Percentiles rank a stretch among this genome's conserved stretches.
phyloP scores from a whole-genome alignment of 305 asterid species.

The Fraxinus baroniana region DNA sequence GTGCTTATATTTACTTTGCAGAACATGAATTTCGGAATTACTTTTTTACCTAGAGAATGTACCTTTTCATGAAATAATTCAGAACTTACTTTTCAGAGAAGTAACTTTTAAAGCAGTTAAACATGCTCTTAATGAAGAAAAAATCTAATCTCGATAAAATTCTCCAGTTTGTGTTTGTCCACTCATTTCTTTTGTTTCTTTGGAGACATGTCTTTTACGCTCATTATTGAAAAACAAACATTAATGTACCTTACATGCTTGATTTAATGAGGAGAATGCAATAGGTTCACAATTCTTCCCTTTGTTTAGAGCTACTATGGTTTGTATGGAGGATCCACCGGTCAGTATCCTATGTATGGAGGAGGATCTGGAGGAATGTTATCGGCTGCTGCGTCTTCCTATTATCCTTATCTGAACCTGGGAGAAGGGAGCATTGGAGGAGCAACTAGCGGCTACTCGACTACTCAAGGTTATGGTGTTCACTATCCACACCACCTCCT shows the following conservation, averaged over 20 bases:
- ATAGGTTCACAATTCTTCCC: background rate
- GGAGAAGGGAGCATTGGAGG: conserved; percentile 57
- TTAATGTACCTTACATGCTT: background rate
- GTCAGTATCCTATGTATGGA: conserved; percentile 72
- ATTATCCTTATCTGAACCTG: conserved; percentile 76
- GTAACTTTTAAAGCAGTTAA: background rate
- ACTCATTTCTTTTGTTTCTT: background rate
- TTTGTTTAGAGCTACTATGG: conserved; percentile 72
- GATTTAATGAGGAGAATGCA: background rate
- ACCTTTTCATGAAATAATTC: background rate
- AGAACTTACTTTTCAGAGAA: background rate
- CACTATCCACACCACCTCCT: conserved; percentile 85
- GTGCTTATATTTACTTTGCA: background rate
- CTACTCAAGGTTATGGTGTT: conserved; percentile 62
- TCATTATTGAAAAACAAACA: background rate
- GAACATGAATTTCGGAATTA: background rate
- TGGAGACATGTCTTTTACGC: background rate
- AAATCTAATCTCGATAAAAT: background rate
- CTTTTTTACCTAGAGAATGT: background rate
- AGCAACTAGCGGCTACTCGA: conserved; percentile 44
- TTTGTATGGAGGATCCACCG: conserved; percentile 70
- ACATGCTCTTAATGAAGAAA: background rate
- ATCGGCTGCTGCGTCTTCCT: conserved; percentile 56
- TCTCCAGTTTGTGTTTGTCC: background rate
- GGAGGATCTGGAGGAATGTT: conserved; percentile 54